Evolutionary conservation across 2,329 filamentous ascomycete genomes (phyloP).

Genomic region (Claviceps sp.): DNA sequence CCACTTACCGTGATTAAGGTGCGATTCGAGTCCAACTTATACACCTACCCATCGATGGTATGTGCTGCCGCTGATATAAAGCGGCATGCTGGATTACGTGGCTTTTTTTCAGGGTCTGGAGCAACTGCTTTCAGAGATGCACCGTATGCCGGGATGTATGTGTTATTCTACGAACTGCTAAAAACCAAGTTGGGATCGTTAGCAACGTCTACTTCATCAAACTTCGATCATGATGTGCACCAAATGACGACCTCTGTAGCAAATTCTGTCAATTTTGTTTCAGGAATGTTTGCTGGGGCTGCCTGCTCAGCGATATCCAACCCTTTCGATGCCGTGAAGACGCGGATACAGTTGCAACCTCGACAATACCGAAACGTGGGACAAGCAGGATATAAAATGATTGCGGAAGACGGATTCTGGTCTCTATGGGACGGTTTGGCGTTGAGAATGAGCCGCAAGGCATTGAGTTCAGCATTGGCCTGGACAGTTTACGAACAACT

Average conservation of each 20-base stretch:
- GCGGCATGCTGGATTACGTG: constrained; percentile 57
- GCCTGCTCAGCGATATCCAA: constrained; percentile 83
- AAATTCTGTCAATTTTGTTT: constrained; percentile 72
- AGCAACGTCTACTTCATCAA: constrained; percentile 5
- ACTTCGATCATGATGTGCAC: constrained; percentile 8
- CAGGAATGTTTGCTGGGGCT: constrained; percentile 67
- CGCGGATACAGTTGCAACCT: constrained; percentile 82
- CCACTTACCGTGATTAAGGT: constrained; percentile 95
- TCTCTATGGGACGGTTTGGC: constrained; percentile 78
- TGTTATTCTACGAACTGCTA: constrained; percentile 80
- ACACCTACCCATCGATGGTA: constrained; percentile 65
- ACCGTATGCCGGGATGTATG: constrained; percentile 92
- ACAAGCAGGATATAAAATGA: constrained; percentile 63
- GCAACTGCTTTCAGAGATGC: constrained; percentile 88
- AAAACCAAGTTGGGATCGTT: constrained; percentile 45
- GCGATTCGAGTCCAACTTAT: constrained; percentile 80
- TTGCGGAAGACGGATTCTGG: constrained; percentile 65
- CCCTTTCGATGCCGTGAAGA: constrained; percentile 95
- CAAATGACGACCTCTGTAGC: constrained; percentile 19
- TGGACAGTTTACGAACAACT: constrained; percentile 97
- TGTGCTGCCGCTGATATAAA: constrained; percentile 65
- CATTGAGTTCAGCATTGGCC: constrained; percentile 82
- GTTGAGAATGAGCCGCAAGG: constrained; percentile 80
- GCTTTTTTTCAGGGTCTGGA: constrained; percentile 88
- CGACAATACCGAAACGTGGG: constrained; percentile 69